A percentile compares a stretch with the other conserved stretches of the same genome.
phyloP scores from a whole-genome alignment of 352 stramenopile genomes.

The Globisporangium splendens region DNA sequence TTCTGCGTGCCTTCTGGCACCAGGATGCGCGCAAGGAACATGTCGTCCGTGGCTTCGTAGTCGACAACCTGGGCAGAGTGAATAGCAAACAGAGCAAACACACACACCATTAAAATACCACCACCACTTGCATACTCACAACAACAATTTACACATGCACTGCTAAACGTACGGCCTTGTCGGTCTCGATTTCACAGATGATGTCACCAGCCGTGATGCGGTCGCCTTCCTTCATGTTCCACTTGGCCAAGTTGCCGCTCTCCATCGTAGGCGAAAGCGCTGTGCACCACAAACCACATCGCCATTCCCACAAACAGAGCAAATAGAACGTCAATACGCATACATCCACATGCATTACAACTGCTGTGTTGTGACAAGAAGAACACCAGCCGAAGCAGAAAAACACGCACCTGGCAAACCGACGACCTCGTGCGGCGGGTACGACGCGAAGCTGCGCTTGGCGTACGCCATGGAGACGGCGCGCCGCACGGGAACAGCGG shows the following conservation, averaged over 20 bases:
- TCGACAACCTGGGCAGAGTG: conserved; percentile 83
- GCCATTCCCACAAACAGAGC: not conserved
- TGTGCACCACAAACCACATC: conserved; percentile 3
- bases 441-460: conserved; percentile 60
- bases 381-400: not conserved
- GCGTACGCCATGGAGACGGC: conserved; percentile 21
- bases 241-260: conserved; percentile 94
- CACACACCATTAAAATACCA: not conserved
- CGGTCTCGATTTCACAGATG: conserved; percentile 97
- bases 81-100: not conserved
- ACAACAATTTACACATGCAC: not conserved
- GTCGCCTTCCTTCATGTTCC: conserved; percentile 92
- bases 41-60: conserved; percentile 98
- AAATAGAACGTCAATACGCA: not conserved
- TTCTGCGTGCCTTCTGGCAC: conserved; percentile 87
- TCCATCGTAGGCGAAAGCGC: conserved; percentile 98
- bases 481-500: conserved; percentile 38
- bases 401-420: conserved; percentile 49
- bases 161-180: conserved; percentile 90
- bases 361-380: no score
- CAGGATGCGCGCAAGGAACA: conserved; percentile 96
- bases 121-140: not conserved
- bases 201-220: conserved; percentile 92
- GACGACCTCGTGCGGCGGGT: conserved; percentile 75
- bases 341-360: not conserved